Base-by-base conservation (phyloP, 1,139 yeast species). In the Waltiozyma sp. region DNA sequence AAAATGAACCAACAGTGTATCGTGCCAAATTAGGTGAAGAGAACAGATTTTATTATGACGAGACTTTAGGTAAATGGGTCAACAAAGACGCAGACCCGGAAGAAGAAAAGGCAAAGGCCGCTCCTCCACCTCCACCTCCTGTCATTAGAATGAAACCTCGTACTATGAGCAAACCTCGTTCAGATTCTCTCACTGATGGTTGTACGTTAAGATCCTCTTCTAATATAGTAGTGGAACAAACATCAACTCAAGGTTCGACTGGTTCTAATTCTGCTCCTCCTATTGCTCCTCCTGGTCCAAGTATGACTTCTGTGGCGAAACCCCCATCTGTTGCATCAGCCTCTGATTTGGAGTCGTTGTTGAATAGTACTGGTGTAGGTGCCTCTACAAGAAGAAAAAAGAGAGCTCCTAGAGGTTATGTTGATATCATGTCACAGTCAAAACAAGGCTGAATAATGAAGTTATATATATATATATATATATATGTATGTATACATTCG, bases 11-110 rank as follows among this genome's bases (percentile, higher is more conserved):
- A 38, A 85, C 83, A 57, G 85, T 93, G 1, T 72, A 79, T 47
- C 75, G 77, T 52, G 97, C 96, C 31, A 88, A 91, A 55, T 66
- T 91, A 49, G 98, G 98, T 10, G 88, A 84, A 45, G 75, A 78
- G 49, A 83, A 72, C 56, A 69, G 75, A 35, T 82, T 91, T 55
- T 76, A 76, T 53, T 93, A 78, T 59, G 96, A 89, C 63, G 93
- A 86, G 54, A 77, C 82, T 47, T 73, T 85, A 56, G 81, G 83
- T 58, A 73, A 95, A 56, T 91, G 96, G 96, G 77, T 91, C 43
- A 81, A 86, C 57, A 77, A 76, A 47, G 77, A 78, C 47, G 75
- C 73, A 16, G 77, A 85, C 1, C 74, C 84, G 39, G 79, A 78
- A 49, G 95, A 87, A 41, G 86, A 81, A 51, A 70, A 77, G 47